Evolutionary conservation across 1,284 basidiomycete species (phyloP), one percentile per base, ranked within the genome.

Genomic region (Cryptococcus wingfieldii): DNA sequence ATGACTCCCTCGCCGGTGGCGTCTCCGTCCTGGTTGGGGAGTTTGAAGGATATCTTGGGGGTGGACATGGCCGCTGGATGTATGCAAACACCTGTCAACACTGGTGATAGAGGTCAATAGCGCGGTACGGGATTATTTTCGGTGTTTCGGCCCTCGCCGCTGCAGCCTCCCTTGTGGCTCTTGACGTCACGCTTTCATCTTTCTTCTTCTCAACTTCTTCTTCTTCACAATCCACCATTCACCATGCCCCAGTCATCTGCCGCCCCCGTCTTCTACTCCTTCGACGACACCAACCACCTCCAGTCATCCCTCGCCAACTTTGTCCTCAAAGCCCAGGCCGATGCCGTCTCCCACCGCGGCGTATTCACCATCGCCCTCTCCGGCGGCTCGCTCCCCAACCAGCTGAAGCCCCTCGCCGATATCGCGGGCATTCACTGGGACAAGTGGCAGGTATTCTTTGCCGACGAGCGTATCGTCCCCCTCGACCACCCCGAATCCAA

Each of bases 311-410:
- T 27, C 58, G 89, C 92, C 9, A 78, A 83, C 50, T 98, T 95
- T 72, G 83, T 98, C 55, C 68, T 90, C 69, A 89, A 88, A 63
- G 88, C 89, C 0, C 95, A 98, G 80, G 87, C 86, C 63, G 91
- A 96, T 47, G 86, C 95, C 28, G 82, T 98, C 70, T 83, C 86
- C 69, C 89, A 89, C 77, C 87, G 90, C 75, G 88, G 87, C 70
- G 84, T 83, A 65, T 98, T 98, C 80, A 89, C 90, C 53, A 74
- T 98, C 68, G 95, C 96, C 56, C 80, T 97, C 65, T 96, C 92
- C 1, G 95, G 95, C 23, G 95, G 95, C 2, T 92, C 89, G 0
- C 82, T 98, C 39, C 92, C 95, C 48, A 87, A 87, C 72, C 86
- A 89, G 75, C 84, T 46, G n/a, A 47, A 43, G 37, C 50, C 47